Evolutionary conservation across 1,284 basidiomycete genomes (phyloP).

Genomic region (Trichosporon sp.): DNA sequence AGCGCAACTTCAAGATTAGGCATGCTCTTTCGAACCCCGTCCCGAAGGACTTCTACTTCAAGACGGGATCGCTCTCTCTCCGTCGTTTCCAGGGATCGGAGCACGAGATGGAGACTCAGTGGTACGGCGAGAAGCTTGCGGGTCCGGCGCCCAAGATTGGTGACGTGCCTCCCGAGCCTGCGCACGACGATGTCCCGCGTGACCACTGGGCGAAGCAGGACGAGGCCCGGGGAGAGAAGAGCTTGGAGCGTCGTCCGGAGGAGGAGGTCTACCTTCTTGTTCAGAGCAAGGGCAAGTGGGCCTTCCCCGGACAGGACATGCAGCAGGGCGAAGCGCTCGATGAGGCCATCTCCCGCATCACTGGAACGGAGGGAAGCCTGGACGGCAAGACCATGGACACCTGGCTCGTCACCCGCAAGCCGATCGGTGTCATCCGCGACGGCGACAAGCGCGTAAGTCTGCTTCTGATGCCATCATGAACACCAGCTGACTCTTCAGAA

Average conservation of each 20-base stretch:
- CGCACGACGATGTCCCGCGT: constrained; percentile 36
- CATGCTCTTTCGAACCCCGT: constrained; percentile 87
- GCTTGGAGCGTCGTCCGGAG: constrained; percentile 77
- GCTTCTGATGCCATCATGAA: no score
- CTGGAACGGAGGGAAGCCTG: constrained; percentile 43
- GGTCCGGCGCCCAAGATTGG: constrained; percentile 65
- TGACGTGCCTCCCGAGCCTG: constrained; percentile 60
- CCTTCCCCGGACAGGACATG: constrained; percentile 64
- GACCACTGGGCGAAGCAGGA: constrained; percentile 48
- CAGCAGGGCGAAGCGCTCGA: constrained; percentile 47
- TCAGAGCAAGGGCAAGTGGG: constrained; percentile 67
- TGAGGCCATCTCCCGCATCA: constrained; percentile 45
- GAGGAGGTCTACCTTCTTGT: constrained; percentile 85
- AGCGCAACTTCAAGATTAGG: constrained; percentile 80
- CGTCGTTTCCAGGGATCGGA: constrained; percentile 76
- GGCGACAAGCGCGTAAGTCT: constrained; percentile 47
- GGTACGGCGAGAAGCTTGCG: constrained; percentile 66
- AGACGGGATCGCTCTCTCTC: constrained; percentile 83
- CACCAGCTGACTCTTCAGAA: constrained; percentile 40
- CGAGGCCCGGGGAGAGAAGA: constrained; percentile 62
- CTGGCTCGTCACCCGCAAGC: constrained; percentile 56
- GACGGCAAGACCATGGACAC: constrained; percentile 52
- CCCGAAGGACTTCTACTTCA: constrained; percentile 91
- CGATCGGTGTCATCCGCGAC: constrained; percentile 46
- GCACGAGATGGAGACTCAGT: constrained; percentile 66